Evolutionary conservation across 192 early-diverging fungal species (phyloP), one percentile per base, ranked within the genome.

Genomic region (Haplosporangium gracile): DNA sequence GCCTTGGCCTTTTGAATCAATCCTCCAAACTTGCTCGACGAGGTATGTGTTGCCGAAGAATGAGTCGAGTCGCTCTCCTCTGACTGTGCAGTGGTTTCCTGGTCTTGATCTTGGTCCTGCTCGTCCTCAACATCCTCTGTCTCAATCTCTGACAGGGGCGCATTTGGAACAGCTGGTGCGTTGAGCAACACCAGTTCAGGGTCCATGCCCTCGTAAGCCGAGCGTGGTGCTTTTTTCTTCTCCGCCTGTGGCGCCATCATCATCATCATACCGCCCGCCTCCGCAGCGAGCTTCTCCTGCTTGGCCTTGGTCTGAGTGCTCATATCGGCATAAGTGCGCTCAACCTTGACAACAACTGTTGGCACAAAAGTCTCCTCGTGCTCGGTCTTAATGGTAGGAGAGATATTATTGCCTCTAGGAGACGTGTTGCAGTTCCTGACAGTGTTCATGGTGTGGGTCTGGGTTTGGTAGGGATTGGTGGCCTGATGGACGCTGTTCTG

Each of bases 301-400:
- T 74, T 73, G 29, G 78, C 84, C 72, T 75, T 86, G 32, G 84
- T 86, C 53, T 86, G 84, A 2, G 84, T 86, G 45, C 84, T 86
- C 78, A 86, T 81, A 22, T 86, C 84, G 20, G 79, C 79, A 71
- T 78, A 81, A 0, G n/a, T 86, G 45, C 84, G 70, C 38, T 86
- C 79, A 10, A 78, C 72, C 76, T 86, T 86, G 42, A 60, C 68
- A 11, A 29, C 71, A 10, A 86, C 42, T 36, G 49, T 81, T 39
- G 78, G 79, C 39, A 77, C 71, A 70, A 74, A 22, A 4, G 81
- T 18, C 71, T 86, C 84, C n/a, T 86, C 79, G 24, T 29, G n/a
- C 38, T 86, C 76, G 2, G 70, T 40, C 84, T 86, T 86, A 43
- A 85, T 42, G 3, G 68, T 63, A 16, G 71, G 76, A 18, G 20